Percentiles rank a stretch among this genome's conserved stretches.
Evolutionary conservation across 2,329 filamentous ascomycete species (phyloP).

Genomic region (Verticillium tricorpus): DNA sequence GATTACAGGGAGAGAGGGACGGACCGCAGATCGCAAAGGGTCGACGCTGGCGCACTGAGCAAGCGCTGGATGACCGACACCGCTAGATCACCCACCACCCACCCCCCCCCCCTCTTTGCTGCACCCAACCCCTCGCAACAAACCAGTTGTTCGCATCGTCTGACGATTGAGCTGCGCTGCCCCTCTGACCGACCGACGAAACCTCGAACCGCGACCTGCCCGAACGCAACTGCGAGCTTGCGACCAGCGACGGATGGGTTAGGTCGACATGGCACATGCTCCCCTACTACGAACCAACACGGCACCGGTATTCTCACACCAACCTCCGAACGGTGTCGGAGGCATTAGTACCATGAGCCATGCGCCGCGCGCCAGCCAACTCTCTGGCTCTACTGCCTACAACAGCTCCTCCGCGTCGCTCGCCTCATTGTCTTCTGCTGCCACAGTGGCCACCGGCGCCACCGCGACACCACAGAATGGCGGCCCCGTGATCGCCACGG

Average conservation of each 20-base stretch:
- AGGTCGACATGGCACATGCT: conserved; percentile 53
- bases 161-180: background rate
- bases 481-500: conserved; percentile 68
- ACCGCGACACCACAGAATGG: conserved; percentile 35
- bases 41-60: background rate
- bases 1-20: background rate
- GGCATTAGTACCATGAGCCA: conserved; percentile 45
- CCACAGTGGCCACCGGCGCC: conserved; percentile 28
- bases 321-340: conserved; percentile 41
- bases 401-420: conserved; percentile 50
- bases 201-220: background rate
- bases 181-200: background rate
- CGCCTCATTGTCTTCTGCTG: conserved; percentile 39
- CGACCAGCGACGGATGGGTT: conserved; percentile 33
- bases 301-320: conserved; percentile 45
- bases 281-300: conserved; percentile 56
- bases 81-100: background rate
- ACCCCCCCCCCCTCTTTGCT: background rate
- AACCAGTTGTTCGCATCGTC: background rate
- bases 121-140: background rate
- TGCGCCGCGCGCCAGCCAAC: conserved; percentile 54
- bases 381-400: conserved; percentile 56
- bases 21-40: background rate
- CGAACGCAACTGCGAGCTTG: background rate
- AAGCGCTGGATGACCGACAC: background rate